A percentile compares a stretch with the other conserved stretches of the same genome.
These are phyloP conservation scores for Cryptosporidium muris DNA, from an alignment of 169 alveolate genomes.

Conservation along the genomic window DNA sequence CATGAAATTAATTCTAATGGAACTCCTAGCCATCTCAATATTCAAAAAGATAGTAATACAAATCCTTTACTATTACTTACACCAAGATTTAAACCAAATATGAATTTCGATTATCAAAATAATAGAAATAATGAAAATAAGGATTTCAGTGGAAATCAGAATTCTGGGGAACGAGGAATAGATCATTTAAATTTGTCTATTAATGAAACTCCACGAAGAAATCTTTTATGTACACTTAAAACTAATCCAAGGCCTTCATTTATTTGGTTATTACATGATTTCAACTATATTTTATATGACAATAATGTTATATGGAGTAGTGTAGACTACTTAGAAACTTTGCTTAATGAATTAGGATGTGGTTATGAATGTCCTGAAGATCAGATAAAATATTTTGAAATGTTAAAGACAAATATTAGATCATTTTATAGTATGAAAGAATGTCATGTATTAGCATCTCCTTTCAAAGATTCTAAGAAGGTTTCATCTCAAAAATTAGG, in stretches of 20 bases:
- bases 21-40: not conserved
- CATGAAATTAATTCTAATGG: not conserved
- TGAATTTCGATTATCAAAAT: slow-evolving; percentile 20
- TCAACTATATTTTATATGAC: slow-evolving; percentile 55
- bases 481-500: not conserved
- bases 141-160: not conserved
- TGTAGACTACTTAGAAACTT: slow-evolving; percentile 59
- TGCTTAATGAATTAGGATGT: slow-evolving; percentile 62
- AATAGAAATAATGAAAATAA: not conserved
- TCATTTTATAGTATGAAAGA: slow-evolving; percentile 63
- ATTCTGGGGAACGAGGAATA: not conserved
- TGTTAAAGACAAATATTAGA: slow-evolving; percentile 24
- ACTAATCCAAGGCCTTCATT: slow-evolving; percentile 64
- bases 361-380: slow-evolving; percentile 53
- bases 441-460: slow-evolving; percentile 64
- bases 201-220: slow-evolving; percentile 9
- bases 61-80: slow-evolving; percentile 51
- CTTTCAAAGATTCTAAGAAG: slow-evolving; percentile 4
- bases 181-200: not conserved
- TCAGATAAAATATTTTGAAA: slow-evolving; percentile 33
- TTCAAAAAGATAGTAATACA: slow-evolving; percentile 1
- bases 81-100: slow-evolving; percentile 62
- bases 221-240: slow-evolving; percentile 41
- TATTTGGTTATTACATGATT: slow-evolving; percentile 54
- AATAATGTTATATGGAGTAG: slow-evolving; percentile 52